Conservation (phyloP, 345 rosid genomes). For the Brassica cretica region DNA sequence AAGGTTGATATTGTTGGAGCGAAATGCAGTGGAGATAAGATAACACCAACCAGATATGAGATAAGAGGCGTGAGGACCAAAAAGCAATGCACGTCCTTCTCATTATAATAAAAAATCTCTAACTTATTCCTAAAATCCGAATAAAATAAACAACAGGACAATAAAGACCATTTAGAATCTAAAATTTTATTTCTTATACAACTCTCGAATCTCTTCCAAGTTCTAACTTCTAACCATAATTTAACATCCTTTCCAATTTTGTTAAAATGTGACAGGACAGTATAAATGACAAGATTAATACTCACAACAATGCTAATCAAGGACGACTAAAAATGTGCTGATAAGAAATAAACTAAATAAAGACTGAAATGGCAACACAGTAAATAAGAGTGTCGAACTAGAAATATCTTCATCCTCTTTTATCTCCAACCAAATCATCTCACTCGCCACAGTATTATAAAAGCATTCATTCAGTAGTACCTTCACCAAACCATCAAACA, state of each 20-base stretch:
- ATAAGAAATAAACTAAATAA: no score
- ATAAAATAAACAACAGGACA: not conserved
- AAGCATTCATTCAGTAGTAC: not conserved
- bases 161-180: not conserved
- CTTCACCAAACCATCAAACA: not conserved
- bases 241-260: no score
- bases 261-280: no score
- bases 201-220: not conserved
- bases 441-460: not conserved
- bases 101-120: not conserved
- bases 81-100: conserved; percentile 16
- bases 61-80: conserved; percentile 25
- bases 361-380: no score
- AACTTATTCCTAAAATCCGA: not conserved
- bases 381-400: no score
- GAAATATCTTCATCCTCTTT: no score
- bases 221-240: no score
- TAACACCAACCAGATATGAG: conserved; percentile 1
- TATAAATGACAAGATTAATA: no score
- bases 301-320: no score
- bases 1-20: conserved; percentile 15
- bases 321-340: no score
- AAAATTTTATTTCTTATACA: no score
- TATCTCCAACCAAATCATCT: no score
- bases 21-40: not conserved